phyloP scores from a whole-genome alignment of 805 yeast species.

The Lachancea quebecensis region DNA sequence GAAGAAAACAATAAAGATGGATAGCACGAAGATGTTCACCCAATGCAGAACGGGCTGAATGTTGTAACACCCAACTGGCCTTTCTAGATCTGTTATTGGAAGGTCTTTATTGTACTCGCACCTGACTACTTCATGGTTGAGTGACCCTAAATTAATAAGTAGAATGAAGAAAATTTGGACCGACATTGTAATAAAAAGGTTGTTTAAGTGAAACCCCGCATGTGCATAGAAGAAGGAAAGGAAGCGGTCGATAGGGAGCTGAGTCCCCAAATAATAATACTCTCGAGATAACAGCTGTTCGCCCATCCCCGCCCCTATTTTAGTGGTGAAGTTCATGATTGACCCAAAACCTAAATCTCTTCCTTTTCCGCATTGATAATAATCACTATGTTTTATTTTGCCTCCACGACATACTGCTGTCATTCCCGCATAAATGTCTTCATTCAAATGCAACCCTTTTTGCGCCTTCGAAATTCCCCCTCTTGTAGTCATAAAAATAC shows the following conservation, averaged over 20 bases:
- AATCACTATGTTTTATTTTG: conserved; percentile 80
- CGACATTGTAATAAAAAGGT: conserved; percentile 69
- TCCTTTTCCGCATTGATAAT: conserved; percentile 87
- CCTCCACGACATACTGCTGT: conserved; percentile 79
- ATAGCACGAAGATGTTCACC: conserved; percentile 73
- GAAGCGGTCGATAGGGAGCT: conserved; percentile 72
- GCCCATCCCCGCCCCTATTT: conserved; percentile 92
- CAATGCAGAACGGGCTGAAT: conserved; percentile 69
- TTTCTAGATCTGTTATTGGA: conserved; percentile 59
- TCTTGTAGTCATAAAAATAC: conserved; percentile 72
- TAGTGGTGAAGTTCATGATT: conserved; percentile 76
- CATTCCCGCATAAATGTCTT: conserved; percentile 88
- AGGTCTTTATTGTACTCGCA: conserved; percentile 59
- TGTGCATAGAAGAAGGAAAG: conserved; percentile 80
- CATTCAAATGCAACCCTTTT: conserved; percentile 78
- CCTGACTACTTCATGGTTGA: conserved; percentile 63
- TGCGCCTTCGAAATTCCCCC: conserved; percentile 88
- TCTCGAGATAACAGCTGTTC: conserved; percentile 83
- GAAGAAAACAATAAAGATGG: conserved; percentile 76
- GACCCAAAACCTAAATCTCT: conserved; percentile 86
- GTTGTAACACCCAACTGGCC: conserved; percentile 70
- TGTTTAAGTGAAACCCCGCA: conserved; percentile 80
- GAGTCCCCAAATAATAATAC: conserved; percentile 75
- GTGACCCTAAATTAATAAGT: conserved; percentile 61
- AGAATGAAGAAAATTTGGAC: conserved; percentile 67